Conservation (phyloP, 306 rosid genomes). For the Comarum palustre region DNA sequence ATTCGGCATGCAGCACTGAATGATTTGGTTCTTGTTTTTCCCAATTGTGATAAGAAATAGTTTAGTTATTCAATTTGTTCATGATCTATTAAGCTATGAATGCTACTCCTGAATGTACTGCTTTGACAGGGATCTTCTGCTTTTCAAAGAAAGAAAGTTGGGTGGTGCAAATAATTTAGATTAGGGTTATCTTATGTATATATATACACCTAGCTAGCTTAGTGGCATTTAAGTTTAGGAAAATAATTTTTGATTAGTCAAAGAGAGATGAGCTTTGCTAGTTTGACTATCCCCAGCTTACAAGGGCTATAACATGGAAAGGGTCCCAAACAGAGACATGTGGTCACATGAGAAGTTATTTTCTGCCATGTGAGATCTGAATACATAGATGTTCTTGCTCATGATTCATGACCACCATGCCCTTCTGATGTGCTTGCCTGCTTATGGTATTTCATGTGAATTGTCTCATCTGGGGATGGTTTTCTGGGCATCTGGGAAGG, state of each 20-base stretch:
- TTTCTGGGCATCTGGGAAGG: slow-evolving; percentile 31
- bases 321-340: slow-evolving; percentile 61
- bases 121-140: slow-evolving; percentile 23
- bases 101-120: background rate
- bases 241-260: slow-evolving; percentile 42
- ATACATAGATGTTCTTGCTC: slow-evolving; percentile 35
- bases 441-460: slow-evolving; percentile 34
- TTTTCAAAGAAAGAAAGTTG: slow-evolving; percentile 24
- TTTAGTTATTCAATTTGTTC: background rate
- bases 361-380: slow-evolving; percentile 72
- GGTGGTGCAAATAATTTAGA: slow-evolving; percentile 24
- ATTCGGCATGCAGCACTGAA: slow-evolving; percentile 34
- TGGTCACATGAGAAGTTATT: slow-evolving; percentile 83
- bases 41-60: background rate
- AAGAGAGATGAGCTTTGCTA: slow-evolving; percentile 42
- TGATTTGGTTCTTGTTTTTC: slow-evolving; percentile 4
- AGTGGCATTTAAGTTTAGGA: slow-evolving; percentile 26
- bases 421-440: slow-evolving; percentile 39
- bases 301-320: slow-evolving; percentile 62
- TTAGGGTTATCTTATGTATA: slow-evolving; percentile 8
- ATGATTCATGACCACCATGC: slow-evolving; percentile 37
- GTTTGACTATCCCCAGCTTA: slow-evolving; percentile 54
- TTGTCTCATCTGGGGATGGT: slow-evolving; percentile 34
- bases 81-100: background rate
- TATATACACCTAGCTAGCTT: slow-evolving; percentile 15